Evolutionary conservation across 768 basidiomycete genomes (phyloP), one percentile per base, ranked within the genome.

Genomic region (Rhodosporidiobolus odoratus): DNA sequence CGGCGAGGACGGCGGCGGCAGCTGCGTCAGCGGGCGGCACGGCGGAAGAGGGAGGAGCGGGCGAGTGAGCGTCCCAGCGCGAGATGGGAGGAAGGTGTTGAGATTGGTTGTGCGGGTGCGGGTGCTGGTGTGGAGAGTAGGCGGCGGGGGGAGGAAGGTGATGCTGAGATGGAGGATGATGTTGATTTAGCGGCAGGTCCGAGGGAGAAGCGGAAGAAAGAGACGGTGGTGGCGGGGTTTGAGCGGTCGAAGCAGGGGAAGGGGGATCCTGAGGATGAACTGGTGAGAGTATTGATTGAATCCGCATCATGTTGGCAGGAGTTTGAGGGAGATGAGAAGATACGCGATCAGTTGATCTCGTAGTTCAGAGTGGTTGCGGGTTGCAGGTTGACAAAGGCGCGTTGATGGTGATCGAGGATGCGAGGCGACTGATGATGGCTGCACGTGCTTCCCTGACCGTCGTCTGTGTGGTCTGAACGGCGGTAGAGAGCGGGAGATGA

Each of bases 241-340:
- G 52, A 19, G 2, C 3, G 58, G 6, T 19, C 27, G 41, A 15
- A 17, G 17, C 16, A 9, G 64, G 34, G 12, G 41, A 17, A 13
- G 54, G 43, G 2, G 35, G 45, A 21, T 43, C 57, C 35, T 23
- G 16, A 34, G 48, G 13, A 21, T 34, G 40, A 1, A 32, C 21
- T 0, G 57, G 58, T 34, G 69, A 50, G 17, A 71, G 60, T 35
- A 71, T 71, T 3, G 64, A 66, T 23, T 54, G 50, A 47, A 71
- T 62, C 43, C 54, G 52, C 64, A 71, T 66, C 69, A 71, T 71
- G 58, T 23, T 50, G 48, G n/a, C n/a, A n/a, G n/a, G n/a, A n/a
- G n/a, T n/a, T n/a, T n/a, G n/a, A n/a, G n/a, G n/a, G n/a, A n/a
- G n/a, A n/a, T n/a, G n/a, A n/a, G n/a, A n/a, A n/a, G n/a, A n/a